A percentile compares a stretch with the other conserved stretches of the same genome.
Evolutionary conservation across 148 eudicot genomes (phyloP).

Genomic region (Chenopodium quinoa): DNA sequence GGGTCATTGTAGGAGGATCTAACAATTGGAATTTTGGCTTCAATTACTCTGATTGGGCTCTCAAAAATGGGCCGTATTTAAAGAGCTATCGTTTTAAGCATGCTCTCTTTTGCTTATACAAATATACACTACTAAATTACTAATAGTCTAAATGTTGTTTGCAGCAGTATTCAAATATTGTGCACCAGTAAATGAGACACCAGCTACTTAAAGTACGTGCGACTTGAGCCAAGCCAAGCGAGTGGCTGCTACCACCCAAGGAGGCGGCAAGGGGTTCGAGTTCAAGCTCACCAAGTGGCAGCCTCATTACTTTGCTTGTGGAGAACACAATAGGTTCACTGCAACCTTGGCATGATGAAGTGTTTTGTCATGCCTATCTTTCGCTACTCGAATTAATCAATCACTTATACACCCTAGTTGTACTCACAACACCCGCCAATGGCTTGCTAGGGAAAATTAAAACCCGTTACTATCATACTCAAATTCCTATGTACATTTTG

Average conservation of each 20-base stretch:
- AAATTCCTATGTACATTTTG: not conserved
- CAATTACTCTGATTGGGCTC: conserved; percentile 53
- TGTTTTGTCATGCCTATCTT: conserved; percentile 52
- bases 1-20: conserved; percentile 42
- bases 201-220: conserved; percentile 63
- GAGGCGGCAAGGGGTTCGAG: conserved; percentile 60
- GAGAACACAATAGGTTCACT: conserved; percentile 66
- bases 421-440: not conserved
- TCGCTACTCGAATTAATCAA: conserved; percentile 19
- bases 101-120: not conserved
- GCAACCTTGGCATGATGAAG: conserved; percentile 66
- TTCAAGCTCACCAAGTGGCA: conserved; percentile 53
- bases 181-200: conserved; percentile 40
- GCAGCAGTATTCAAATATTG: conserved; percentile 63
- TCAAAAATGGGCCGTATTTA: conserved; percentile 40
- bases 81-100: too few relatives aligned
- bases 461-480: not conserved
- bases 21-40: conserved; percentile 47
- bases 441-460: not conserved
- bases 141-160: not conserved
- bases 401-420: not conserved
- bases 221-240: conserved; percentile 47
- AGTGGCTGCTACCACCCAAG: conserved; percentile 43
- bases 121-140: too few relatives aligned
- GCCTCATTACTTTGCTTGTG: conserved; percentile 71